A percentile compares a stretch with the other conserved stretches of the same genome.
Evolutionary conservation across 345 rosid species (phyloP).

Genomic region (Capsella bursapastoris): DNA sequence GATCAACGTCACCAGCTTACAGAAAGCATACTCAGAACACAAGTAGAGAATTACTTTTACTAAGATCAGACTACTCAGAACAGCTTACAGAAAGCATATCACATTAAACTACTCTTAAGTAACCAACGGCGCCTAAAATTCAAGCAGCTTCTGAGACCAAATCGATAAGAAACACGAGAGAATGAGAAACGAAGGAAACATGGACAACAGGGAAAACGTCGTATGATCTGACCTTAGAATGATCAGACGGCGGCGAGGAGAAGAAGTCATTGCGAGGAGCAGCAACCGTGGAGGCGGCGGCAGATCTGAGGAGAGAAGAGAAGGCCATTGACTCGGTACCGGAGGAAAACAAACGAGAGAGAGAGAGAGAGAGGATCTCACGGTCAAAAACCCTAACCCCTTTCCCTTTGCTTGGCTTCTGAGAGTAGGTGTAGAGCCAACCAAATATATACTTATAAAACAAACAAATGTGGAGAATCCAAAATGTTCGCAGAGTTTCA

Average conservation of each 20-base stretch:
- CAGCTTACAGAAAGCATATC: background rate
- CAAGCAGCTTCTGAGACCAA: background rate
- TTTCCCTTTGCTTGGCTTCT: conserved; percentile 34
- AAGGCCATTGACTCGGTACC: conserved; percentile 57
- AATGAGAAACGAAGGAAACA: background rate
- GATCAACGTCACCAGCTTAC: conserved; percentile 12
- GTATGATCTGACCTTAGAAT: conserved; percentile 56
- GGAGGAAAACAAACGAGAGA: conserved; percentile 21
- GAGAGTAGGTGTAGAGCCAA: conserved; percentile 45
- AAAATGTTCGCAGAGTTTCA: conserved; percentile 30
- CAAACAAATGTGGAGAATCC: conserved; percentile 42
- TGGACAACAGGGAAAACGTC: conserved; percentile 18
- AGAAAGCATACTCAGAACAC: conserved; percentile 11
- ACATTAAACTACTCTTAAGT: background rate
- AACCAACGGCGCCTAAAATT: conserved; percentile 16
- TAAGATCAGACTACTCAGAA: no score
- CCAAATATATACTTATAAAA: background rate
- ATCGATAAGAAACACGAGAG: conserved; percentile 22
- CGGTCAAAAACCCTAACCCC: conserved; percentile 40
- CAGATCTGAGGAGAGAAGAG: conserved; percentile 72
- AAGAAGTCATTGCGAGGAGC: conserved; percentile 49
- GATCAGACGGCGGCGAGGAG: conserved; percentile 50
- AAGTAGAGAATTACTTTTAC: background rate
- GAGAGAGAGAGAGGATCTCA: conserved; percentile 9
- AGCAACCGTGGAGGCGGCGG: conserved; percentile 47